Evolutionary conservation across 371 early-diverging fungal genomes (phyloP), one percentile per base, ranked within the genome.

Genomic region (Batrachochytrium dendrobatidis): DNA sequence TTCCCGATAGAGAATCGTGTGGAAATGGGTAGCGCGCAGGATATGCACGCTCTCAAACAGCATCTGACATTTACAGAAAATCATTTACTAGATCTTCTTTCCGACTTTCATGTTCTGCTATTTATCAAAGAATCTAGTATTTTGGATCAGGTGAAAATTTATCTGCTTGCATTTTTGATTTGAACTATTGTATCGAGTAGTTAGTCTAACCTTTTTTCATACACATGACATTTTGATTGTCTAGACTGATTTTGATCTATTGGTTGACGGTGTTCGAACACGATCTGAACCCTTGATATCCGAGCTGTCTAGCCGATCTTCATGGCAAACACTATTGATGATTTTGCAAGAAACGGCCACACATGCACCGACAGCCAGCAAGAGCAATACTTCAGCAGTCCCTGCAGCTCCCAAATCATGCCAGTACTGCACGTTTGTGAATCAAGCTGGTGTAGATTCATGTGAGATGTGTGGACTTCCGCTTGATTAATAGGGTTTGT

Each of bases 381-480:
- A 52, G 63, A 45, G 33, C 17, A 52, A 60, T 28, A 64, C 66
- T 15, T 53, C 62, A 12, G 68, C 69, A 15, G 60, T 79, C 3
- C 60, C 60, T 8, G 45, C 57, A 17, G 71, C 70, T 1, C 72
- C 82, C 29, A 86, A 92, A 83, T 76, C 83, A 10, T 98, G 99
- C 75, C 77, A 82, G 62, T 89, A 92, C 66, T 96, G 99, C 72
- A 98, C 99, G 12, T 95, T 86, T 79, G 70, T 76, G 20, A 98
- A 98, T 69, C 70, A 80, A 28, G 70, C 75, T 17, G 67, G 77
- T 0, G 66, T 74, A 30, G 81, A 77, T 55, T 83, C 71, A 54
- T 98, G 99, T 74, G 93, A 92, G 58, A 94, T 98, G 86, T 98
- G 99, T 65, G 92, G 89, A 6, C 75, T 94, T 56, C 94, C 94